Conservation (phyloP, 2,329 filamentous ascomycete species). For the Raffaelea ambrosiae region DNA sequence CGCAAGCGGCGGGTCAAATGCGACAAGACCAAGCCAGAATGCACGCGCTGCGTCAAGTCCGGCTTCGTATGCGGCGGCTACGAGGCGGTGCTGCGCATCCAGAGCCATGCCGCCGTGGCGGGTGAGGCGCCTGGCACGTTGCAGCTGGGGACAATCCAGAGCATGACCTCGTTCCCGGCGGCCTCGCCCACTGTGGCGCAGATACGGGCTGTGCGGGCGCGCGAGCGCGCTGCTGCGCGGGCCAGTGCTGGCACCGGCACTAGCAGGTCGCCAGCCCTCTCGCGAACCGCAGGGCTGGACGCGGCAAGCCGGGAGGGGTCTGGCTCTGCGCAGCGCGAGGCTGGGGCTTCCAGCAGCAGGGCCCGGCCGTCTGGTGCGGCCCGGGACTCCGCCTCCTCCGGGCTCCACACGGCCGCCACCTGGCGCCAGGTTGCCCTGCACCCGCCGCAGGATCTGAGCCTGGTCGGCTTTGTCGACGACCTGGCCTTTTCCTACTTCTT, state of each 20-base stretch:
- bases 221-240: no score
- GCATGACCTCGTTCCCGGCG: constrained; percentile 14
- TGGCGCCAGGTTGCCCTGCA: not conserved
- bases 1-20: constrained; percentile 19
- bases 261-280: no score
- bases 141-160: constrained; percentile 15
- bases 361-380: not conserved
- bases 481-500: constrained; percentile 20
- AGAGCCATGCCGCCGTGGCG: constrained; percentile 16
- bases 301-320: no score
- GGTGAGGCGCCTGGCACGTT: constrained; percentile 15
- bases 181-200: not conserved
- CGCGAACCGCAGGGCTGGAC: no score
- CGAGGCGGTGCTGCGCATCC: constrained; percentile 18
- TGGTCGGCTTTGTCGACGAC: constrained; percentile 17
- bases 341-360: no score
- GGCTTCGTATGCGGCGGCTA: constrained; percentile 18
- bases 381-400: not conserved
- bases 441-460: constrained; percentile 12
- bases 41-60: constrained; percentile 15
- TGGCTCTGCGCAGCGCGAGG: no score
- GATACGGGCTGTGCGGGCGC: not conserved
- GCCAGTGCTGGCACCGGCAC: no score
- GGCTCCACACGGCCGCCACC: not conserved
- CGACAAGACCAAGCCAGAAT: constrained; percentile 16